phyloP scores from a whole-genome alignment of 1,284 basidiomycete species.

The Violaceomyces palustris region DNA sequence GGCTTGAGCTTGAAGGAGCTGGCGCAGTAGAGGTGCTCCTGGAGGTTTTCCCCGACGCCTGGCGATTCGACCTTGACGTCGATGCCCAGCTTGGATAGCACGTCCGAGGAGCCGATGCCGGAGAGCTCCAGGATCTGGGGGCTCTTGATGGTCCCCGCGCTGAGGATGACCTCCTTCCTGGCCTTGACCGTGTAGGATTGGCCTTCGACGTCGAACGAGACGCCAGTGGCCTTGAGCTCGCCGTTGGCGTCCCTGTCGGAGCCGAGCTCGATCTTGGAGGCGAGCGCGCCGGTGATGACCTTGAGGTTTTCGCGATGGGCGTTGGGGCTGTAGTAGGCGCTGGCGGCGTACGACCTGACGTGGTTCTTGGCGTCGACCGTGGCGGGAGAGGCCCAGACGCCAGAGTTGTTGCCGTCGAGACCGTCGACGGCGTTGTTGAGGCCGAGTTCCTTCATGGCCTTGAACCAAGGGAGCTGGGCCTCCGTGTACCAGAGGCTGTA shows the following conservation, averaged over 20 bases:
- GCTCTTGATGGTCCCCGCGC: conserved; percentile 56
- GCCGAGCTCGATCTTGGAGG: conserved; percentile 20
- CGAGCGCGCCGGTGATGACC: conserved; percentile 33
- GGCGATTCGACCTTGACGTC: conserved; percentile 43
- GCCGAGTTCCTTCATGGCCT: conserved; percentile 28
- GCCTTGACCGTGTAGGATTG: conserved; percentile 46
- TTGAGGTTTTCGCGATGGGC: conserved; percentile 22
- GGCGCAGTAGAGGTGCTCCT: conserved; percentile 57
- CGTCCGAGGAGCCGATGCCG: conserved; percentile 22
- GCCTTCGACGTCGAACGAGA: conserved; percentile 43
- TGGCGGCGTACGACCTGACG: conserved; percentile 27
- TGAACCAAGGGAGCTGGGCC: conserved; percentile 32
- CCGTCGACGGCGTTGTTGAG: conserved; percentile 21
- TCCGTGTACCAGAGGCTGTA: conserved; percentile 38
- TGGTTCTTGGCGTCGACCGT: conserved; percentile 20
- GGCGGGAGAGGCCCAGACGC: conserved; percentile 31
- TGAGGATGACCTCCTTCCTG: conserved; percentile 56
- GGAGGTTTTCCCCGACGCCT: conserved; percentile 58
- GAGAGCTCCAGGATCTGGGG: conserved; percentile 39
- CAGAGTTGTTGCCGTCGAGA: conserved; percentile 25
- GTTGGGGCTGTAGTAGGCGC: conserved; percentile 33
- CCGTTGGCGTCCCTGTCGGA: conserved; percentile 4
- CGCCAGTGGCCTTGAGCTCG: conserved; percentile 35
- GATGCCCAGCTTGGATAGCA: conserved; percentile 24
- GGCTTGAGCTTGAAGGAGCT: conserved; percentile 36